Evolutionary conservation across 2,329 filamentous ascomycete species (phyloP), one percentile per base, ranked within the genome.

Genomic region (Cladosporium cucumerinum): DNA sequence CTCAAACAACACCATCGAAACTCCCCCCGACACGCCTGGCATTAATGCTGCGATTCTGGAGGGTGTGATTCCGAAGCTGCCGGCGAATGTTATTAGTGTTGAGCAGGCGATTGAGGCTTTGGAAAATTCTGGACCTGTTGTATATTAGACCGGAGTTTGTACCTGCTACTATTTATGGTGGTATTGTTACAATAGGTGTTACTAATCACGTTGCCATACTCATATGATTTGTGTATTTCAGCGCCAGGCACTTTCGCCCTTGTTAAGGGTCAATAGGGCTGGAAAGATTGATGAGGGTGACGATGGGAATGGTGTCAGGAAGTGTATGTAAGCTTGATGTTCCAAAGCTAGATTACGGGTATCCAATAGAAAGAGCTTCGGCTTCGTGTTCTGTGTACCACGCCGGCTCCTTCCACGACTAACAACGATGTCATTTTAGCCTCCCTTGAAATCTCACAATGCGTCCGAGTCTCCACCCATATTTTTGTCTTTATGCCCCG

Each of bases 1-100:
- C 61, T 68, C 72, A 8, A 72, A 75, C 66, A 73, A 75, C 64
- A 73, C 70, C 23, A 73, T 75, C 62, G 72, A 75, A 67, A 66
- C 69, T 51, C 68, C 72, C 2, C 67, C 70, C 30, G 66, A 72
- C 46, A 64, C 59, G 1, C 66, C 68, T 1, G 71, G 63, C 8
- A 72, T 74, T 65, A 73, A 75, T 63, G 66, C 46, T 12, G 70
- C 69, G 21, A 74, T 75, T 48, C 54, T 74, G 58, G 69, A 72
- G 43, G 72, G 72, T 49, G 69, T 74, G 23, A 64, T 75, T 32
- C 72, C 73, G 4, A 73, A 72, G 64, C 57, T 75, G 60, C 74
- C 73, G 25, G 72, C 70, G 23, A 57, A 70, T 65, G 72, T 75
- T 5, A 75, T 76, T 52, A 73, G 72, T 6, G 64, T 76, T 48